These are phyloP conservation scores for Hypoxylon lienhwacheense DNA, from an alignment of 495 filamentous ascomycete species.

Conservation along the genomic window DNA sequence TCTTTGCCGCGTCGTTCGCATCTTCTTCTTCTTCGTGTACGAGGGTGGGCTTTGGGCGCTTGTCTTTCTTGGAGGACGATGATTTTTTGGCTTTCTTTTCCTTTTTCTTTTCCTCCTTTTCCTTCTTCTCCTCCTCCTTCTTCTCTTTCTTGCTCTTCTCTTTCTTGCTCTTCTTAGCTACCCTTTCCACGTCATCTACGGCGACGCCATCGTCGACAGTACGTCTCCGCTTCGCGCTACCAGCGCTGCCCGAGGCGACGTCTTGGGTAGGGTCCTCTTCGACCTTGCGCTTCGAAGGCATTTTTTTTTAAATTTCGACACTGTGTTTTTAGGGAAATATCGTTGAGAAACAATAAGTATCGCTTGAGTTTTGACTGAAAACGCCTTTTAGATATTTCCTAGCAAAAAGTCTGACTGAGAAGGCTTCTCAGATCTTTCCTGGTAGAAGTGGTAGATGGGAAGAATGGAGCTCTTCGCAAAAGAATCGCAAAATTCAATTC, in stretches of 20 bases:
- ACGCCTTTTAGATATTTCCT: too few relatives aligned
- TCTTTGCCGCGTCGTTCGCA: constrained; percentile 19
- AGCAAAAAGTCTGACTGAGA: too few relatives aligned
- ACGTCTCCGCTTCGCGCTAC: constrained; percentile 21
- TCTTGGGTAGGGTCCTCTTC: constrained; percentile 16
- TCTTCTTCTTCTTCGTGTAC: constrained; percentile 28
- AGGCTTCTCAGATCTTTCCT: too few relatives aligned
- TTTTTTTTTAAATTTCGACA: too few relatives aligned
- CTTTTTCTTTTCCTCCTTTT: too few relatives aligned
- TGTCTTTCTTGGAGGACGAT: constrained; percentile 34
- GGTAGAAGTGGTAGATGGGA: background rate
- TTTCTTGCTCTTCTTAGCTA: constrained; percentile 53
- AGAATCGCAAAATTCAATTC: constrained; percentile 5
- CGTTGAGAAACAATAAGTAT: background rate
- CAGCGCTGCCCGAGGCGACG: background rate
- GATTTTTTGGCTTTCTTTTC: constrained; percentile 35
- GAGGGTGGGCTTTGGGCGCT: constrained; percentile 40
- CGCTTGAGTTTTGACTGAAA: background rate
- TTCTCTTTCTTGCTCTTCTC: constrained; percentile 39
- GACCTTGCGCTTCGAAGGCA: constrained; percentile 27
- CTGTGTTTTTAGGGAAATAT: background rate
- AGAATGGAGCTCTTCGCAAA: background rate
- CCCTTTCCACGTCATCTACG: constrained; percentile 22
- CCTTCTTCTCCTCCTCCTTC: too few relatives aligned
- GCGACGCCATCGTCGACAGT: constrained; percentile 19